Evolutionary conservation across 495 filamentous ascomycete species (phyloP).

Genomic region (Podospora sp.): DNA sequence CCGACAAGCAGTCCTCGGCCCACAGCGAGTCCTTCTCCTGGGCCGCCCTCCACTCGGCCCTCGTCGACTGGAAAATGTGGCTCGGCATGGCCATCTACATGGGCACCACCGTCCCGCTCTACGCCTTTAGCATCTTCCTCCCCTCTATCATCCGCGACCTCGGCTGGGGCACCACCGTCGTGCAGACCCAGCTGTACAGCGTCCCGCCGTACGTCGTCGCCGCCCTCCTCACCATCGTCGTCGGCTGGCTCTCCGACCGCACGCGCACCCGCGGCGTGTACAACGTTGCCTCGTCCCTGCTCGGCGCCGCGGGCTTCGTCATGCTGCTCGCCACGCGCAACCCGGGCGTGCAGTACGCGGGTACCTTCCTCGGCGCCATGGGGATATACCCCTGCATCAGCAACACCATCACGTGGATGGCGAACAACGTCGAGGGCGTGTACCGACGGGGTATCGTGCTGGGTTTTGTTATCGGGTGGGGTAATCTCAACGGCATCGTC

Average conservation of each 20-base stretch:
- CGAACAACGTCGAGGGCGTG: constrained; percentile 87
- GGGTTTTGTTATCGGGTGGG: constrained; percentile 85
- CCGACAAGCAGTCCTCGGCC: constrained; percentile 8
- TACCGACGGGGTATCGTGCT: constrained; percentile 84
- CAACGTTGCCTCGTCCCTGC: not conserved
- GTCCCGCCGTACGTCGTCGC: constrained; percentile 14
- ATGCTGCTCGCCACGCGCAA: constrained; percentile 8
- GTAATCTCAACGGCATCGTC: constrained; percentile 66
- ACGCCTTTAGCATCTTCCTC: constrained; percentile 13
- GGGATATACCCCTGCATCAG: constrained; percentile 86
- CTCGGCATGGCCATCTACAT: constrained; percentile 11
- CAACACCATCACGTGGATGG: constrained; percentile 81
- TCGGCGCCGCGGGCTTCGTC: constrained; percentile 4
- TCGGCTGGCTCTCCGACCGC: constrained; percentile 11
- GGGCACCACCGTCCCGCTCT: constrained; percentile 12
- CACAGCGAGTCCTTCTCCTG: constrained; percentile 8
- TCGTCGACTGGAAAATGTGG: constrained; percentile 16
- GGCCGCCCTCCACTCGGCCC: not conserved
- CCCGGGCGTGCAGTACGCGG: constrained; percentile 8
- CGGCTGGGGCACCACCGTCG: constrained; percentile 9
- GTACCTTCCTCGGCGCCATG: constrained; percentile 61
- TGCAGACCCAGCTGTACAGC: constrained; percentile 17
- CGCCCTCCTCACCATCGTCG: constrained; percentile 6
- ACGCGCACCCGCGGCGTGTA: constrained; percentile 13
- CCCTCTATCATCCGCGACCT: constrained; percentile 17